Percentiles rank a stretch among this genome's conserved stretches.
phyloP scores from a whole-genome alignment of 1,284 basidiomycete species.

The Cystobasidium pallidum region DNA sequence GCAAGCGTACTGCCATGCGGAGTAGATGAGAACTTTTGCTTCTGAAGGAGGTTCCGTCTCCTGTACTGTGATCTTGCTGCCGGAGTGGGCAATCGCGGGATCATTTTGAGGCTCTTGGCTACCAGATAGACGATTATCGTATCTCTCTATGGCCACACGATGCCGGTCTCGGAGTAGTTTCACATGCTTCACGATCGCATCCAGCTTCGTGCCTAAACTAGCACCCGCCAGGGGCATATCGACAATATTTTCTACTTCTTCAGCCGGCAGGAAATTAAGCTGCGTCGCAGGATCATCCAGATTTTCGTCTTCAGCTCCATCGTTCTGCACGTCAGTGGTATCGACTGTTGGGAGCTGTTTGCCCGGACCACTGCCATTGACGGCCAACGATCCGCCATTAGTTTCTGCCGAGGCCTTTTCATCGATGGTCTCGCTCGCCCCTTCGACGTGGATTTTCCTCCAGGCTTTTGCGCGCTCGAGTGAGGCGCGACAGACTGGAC shows the following conservation, averaged over 20 bases:
- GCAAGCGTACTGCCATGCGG: slow-evolving; percentile 48
- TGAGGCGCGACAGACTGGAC: slow-evolving; percentile 39
- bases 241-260: slow-evolving; percentile 30
- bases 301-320: background rate
- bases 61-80: background rate
- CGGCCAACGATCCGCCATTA: background rate
- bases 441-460: slow-evolving; percentile 5
- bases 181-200: slow-evolving; percentile 50
- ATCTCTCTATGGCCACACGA: slow-evolving; percentile 11
- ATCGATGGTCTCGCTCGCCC: background rate
- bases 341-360: background rate
- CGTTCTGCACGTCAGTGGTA: background rate
- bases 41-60: slow-evolving; percentile 19
- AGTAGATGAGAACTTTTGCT: slow-evolving; percentile 52
- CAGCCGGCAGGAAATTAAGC: slow-evolving; percentile 39
- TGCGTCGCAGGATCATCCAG: slow-evolving; percentile 25
- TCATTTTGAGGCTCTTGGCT: background rate
- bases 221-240: slow-evolving; percentile 17
- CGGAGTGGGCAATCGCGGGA: background rate
- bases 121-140: slow-evolving; percentile 11
- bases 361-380: background rate
- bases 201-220: slow-evolving; percentile 46
- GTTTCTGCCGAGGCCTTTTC: background rate
- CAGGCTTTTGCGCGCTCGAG: slow-evolving; percentile 24
- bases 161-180: slow-evolving; percentile 43